These are phyloP conservation scores for Trichothecium sympodiale DNA, from an alignment of 2,329 filamentous ascomycete genomes.

Conservation along the genomic window DNA sequence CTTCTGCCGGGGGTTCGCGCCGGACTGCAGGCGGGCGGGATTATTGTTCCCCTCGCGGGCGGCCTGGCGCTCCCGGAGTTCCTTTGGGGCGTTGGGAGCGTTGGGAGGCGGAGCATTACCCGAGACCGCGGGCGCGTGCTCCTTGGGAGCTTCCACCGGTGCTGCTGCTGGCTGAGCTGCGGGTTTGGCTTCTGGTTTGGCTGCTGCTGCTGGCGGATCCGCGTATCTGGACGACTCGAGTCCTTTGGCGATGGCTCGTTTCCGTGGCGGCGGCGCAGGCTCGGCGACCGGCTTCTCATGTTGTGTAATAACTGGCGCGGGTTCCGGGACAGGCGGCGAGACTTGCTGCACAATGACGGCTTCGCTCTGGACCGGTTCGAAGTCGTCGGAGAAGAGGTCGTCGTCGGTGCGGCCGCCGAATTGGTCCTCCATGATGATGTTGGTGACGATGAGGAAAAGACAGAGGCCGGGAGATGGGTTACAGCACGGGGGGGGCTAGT, in stretches of 20 bases:
- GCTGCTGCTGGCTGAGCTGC: neutral
- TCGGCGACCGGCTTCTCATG: conserved; percentile 5
- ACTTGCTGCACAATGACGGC: conserved; percentile 15
- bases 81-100: conserved; percentile 16
- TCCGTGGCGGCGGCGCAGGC: conserved; percentile 4
- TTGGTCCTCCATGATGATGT: conserved; percentile 56
- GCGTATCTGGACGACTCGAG: conserved; percentile 22
- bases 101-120: conserved; percentile 15
- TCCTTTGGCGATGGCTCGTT: conserved; percentile 9
- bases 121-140: neutral
- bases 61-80: conserved; percentile 5
- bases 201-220: conserved; percentile 14
- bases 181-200: neutral
- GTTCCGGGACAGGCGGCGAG: conserved; percentile 7
- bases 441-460: no score
- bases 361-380: conserved; percentile 39
- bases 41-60: conserved; percentile 18
- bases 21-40: conserved; percentile 36
- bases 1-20: conserved; percentile 48
- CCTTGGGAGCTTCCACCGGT: neutral
- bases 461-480: no score
- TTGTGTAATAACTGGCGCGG: conserved; percentile 2
- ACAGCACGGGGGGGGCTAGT: no score
- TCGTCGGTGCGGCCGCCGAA: conserved; percentile 51
- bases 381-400: conserved; percentile 51